Evolutionary conservation across 202 grass and related monocot genomes (phyloP).

Genomic region (Eragrostis tef): DNA sequence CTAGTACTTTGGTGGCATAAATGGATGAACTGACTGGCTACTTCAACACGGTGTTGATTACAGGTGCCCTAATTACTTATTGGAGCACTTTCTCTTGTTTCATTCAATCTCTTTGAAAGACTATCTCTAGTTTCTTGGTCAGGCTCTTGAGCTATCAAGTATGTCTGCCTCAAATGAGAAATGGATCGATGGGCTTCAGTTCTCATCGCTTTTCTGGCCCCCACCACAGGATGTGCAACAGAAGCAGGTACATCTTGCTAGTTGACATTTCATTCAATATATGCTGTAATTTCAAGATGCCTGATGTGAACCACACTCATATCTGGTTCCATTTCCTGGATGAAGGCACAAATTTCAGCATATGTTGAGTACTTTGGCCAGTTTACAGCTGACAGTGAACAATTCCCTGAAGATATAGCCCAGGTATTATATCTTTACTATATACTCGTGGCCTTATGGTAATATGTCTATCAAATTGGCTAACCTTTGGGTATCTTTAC

Average conservation of each 20-base stretch:
- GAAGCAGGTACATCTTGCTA: constrained; percentile 63
- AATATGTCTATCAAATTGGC: constrained; percentile 6
- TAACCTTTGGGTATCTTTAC: constrained; percentile 33
- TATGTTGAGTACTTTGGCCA: constrained; percentile 99
- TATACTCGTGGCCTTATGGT: constrained; percentile 2
- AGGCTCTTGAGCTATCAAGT: constrained; percentile 55
- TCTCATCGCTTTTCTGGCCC: constrained; percentile 82
- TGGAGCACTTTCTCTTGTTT: constrained; percentile 41
- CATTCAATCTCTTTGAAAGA: constrained; percentile 45
- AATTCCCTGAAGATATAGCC: constrained; percentile 94
- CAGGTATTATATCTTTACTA: constrained; percentile 66
- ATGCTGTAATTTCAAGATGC: constrained; percentile 1
- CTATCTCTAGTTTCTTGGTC: constrained; percentile 53
- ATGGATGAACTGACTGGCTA: constrained; percentile 37
- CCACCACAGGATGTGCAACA: constrained; percentile 78
- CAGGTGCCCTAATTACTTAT: constrained; percentile 43
- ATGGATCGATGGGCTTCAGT: constrained; percentile 85
- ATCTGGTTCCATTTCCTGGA: constrained; percentile 19
- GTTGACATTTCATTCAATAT: constrained; percentile 14
- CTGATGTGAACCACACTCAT: constrained; percentile 15
- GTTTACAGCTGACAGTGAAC: constrained; percentile 85
- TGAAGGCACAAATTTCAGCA: constrained; percentile 89
- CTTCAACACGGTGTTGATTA: constrained; percentile 46
- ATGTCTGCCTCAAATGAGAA: constrained; percentile 86
- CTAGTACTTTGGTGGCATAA: constrained; percentile 41